Conservation (phyloP, 2,329 filamentous ascomycete genomes). For the Colletotrichum australisinense region DNA sequence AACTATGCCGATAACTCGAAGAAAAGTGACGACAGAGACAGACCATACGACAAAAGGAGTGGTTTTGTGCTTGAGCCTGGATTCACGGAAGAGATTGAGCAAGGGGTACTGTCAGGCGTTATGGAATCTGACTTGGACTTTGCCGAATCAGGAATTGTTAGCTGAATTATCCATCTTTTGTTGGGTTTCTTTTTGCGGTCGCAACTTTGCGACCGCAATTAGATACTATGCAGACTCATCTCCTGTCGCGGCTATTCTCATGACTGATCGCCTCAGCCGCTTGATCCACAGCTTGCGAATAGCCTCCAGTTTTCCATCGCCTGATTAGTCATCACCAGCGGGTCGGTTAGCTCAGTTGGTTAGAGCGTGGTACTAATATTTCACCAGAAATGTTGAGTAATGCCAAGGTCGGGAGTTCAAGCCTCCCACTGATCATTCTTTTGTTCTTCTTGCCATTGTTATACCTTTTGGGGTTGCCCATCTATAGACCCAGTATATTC, state of each 20-base stretch:
- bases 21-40: no score
- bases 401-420: conserved; percentile 35
- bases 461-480: not conserved
- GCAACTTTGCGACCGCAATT: no score
- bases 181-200: no score
- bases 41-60: not conserved
- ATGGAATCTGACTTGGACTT: conserved; percentile 33
- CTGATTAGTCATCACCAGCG: not conserved
- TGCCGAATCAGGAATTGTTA: conserved; percentile 3
- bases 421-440: conserved; percentile 31
- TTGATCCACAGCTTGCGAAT: no score
- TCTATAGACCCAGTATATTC: no score
- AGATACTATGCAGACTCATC: no score
- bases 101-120: not conserved
- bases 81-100: no score
- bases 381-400: conserved; percentile 7
- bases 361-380: conserved; percentile 35
- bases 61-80: no score
- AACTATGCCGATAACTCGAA: no score
- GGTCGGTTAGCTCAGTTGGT: conserved; percentile 33
- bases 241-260: no score
- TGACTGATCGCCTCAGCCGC: no score
- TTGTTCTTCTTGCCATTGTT: not conserved
- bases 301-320: not conserved
- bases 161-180: not conserved